phyloP scores from a whole-genome alignment of 345 rosid genomes.

The Camelina neglecta region DNA sequence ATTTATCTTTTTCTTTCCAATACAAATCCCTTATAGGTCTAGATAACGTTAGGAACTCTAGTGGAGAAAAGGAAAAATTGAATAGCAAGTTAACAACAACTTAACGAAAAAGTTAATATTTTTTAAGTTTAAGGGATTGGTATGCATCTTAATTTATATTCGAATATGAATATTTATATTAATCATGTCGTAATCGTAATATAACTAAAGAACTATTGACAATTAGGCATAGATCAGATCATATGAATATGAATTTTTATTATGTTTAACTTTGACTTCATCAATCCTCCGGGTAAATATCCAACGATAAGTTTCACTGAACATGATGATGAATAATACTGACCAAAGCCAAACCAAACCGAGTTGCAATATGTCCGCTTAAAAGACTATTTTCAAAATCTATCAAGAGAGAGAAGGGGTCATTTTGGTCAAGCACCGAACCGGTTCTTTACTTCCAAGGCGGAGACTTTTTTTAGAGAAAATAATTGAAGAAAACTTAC shows the following conservation, averaged over 20 bases:
- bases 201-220: background rate
- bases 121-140: background rate
- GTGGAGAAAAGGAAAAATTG: background rate
- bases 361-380: slow-evolving; percentile 2
- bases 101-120: background rate
- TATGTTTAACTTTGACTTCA: slow-evolving; percentile 2
- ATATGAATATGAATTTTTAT: slow-evolving; percentile 10
- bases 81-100: background rate
- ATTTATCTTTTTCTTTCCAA: background rate
- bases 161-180: background rate
- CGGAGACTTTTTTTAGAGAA: background rate
- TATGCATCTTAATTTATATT: background rate
- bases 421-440: slow-evolving; percentile 24
- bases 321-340: slow-evolving; percentile 17
- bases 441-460: background rate
- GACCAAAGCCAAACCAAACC: slow-evolving; percentile 21
- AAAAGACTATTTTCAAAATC: slow-evolving; percentile 17
- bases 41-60: slow-evolving; percentile 27
- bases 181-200: background rate
- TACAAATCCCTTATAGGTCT: background rate
- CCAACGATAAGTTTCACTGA: slow-evolving; percentile 24
- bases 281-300: slow-evolving; percentile 24
- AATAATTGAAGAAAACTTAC: slow-evolving; percentile 22
- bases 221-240: background rate
- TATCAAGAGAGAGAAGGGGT: background rate